Conservation (phyloP, 1,139 yeast genomes). For the Casaregolazyma lundiana region DNA sequence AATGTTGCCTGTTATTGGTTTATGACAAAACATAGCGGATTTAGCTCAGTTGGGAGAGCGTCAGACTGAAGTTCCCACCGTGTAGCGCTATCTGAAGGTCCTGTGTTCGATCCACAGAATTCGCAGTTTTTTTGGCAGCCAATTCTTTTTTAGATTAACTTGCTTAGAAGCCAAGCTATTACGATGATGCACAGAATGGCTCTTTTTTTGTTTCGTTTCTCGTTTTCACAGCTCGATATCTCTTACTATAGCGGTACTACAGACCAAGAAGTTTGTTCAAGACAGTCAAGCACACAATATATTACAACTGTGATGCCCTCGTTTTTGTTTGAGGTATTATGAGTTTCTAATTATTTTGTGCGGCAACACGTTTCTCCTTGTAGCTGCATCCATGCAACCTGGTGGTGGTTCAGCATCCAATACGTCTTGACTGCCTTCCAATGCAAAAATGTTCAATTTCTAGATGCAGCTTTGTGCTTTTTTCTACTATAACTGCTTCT, state of each 20-base stretch:
- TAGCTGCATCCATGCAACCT: neutral
- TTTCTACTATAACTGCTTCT: neutral
- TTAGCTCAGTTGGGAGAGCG: conserved; percentile 91
- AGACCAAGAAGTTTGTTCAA: neutral
- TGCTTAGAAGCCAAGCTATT: no score
- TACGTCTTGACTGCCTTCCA: neutral
- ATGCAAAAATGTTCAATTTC: neutral
- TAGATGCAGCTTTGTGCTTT: neutral
- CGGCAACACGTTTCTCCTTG: neutral
- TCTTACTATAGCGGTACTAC: neutral
- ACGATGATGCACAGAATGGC: neutral
- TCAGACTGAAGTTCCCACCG: conserved; percentile 64
- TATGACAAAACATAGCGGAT: conserved; percentile 41
- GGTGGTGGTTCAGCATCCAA: neutral
- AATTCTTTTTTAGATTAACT: no score
- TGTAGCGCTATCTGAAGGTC: conserved; percentile 23
- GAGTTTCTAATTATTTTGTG: neutral
- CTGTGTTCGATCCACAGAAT: conserved; percentile 25
- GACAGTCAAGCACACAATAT: neutral
- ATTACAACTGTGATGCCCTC: neutral
- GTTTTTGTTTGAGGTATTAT: neutral
- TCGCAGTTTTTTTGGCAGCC: conserved; percentile 20
- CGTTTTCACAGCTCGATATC: neutral
- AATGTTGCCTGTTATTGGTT: neutral
- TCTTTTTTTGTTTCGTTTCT: neutral